A percentile compares a stretch with the other conserved stretches of the same genome.
Conservation (phyloP, 805 yeast species). For the Saturnispora bothae region DNA sequence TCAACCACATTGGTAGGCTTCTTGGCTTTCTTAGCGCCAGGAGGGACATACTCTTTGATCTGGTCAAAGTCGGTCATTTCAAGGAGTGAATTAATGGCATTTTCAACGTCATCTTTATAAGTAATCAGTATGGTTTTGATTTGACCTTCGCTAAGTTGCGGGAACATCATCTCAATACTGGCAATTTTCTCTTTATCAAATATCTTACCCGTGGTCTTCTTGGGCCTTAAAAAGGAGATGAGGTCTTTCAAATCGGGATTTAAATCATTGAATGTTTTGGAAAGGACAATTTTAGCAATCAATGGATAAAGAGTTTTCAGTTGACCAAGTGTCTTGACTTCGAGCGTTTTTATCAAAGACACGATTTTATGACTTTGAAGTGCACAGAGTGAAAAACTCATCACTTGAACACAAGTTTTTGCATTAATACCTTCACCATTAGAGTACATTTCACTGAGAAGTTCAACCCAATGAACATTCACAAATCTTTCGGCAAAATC, state of each 20-base stretch:
- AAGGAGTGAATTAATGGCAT: slow-evolving; percentile 45
- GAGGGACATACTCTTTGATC: not conserved
- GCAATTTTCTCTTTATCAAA: slow-evolving; percentile 30
- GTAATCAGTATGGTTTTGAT: slow-evolving; percentile 39
- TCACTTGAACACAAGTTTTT: slow-evolving; percentile 34
- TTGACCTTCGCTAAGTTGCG: slow-evolving; percentile 40
- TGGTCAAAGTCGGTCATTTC: slow-evolving; percentile 35
- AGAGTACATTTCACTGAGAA: slow-evolving; percentile 46
- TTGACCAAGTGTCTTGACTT: slow-evolving; percentile 32
- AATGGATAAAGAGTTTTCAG: slow-evolving; percentile 41
- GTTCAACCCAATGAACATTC: slow-evolving; percentile 44
- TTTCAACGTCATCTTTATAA: slow-evolving; percentile 43
- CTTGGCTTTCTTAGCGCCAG: not conserved
- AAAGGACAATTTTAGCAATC: slow-evolving; percentile 42
- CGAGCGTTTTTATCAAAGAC: slow-evolving; percentile 33
- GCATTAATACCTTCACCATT: slow-evolving; percentile 47
- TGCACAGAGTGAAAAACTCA: slow-evolving; percentile 42
- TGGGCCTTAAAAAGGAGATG: slow-evolving; percentile 34
- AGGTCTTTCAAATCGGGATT: slow-evolving; percentile 44
- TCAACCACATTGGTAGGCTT: slow-evolving; percentile 11
- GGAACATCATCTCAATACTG: slow-evolving; percentile 51
- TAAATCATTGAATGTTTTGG: slow-evolving; percentile 34
- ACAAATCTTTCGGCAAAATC: slow-evolving; percentile 48
- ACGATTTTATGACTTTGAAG: slow-evolving; percentile 34
- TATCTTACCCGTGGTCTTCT: not conserved